phyloP scores from a whole-genome alignment of 202 grass and related monocot species.

The Zizania palustris region DNA sequence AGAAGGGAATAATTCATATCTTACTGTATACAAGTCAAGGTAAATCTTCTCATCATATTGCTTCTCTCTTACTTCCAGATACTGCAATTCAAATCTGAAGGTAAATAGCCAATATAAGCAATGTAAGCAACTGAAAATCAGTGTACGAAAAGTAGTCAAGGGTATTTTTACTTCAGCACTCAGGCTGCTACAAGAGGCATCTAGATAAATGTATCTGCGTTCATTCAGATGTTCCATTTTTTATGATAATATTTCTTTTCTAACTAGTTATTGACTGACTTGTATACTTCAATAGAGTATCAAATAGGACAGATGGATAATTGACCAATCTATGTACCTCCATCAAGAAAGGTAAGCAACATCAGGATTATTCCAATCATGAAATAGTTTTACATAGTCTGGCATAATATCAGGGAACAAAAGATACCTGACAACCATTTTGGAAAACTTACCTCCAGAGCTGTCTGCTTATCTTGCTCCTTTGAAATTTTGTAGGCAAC shows the following conservation, averaged over 20 bases:
- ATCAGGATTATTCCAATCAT: background rate
- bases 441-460: conserved; percentile 58
- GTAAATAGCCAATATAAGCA: conserved; percentile 47
- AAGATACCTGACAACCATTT: background rate
- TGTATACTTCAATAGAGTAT: background rate
- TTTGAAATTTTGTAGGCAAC: conserved; percentile 75
- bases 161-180: background rate
- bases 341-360: background rate
- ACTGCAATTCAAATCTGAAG: conserved; percentile 61
- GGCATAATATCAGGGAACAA: background rate
- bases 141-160: conserved; percentile 15
- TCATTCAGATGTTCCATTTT: conserved; percentile 2
- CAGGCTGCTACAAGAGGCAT: background rate
- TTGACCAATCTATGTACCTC: conserved; percentile 11
- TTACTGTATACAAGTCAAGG: conserved; percentile 81
- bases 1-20: conserved; percentile 27
- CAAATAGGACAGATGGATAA: background rate
- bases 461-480: conserved; percentile 75
- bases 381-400: background rate
- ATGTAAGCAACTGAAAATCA: conserved; percentile 34
- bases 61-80: conserved; percentile 91
- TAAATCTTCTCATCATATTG: conserved; percentile 93
- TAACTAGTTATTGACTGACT: background rate
- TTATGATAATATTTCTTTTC: background rate
- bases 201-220: background rate